A percentile compares a stretch with the other conserved stretches of the same genome.
Conservation (phyloP, 176 grass and related monocot genomes). For the Oryza meridionalis region DNA sequence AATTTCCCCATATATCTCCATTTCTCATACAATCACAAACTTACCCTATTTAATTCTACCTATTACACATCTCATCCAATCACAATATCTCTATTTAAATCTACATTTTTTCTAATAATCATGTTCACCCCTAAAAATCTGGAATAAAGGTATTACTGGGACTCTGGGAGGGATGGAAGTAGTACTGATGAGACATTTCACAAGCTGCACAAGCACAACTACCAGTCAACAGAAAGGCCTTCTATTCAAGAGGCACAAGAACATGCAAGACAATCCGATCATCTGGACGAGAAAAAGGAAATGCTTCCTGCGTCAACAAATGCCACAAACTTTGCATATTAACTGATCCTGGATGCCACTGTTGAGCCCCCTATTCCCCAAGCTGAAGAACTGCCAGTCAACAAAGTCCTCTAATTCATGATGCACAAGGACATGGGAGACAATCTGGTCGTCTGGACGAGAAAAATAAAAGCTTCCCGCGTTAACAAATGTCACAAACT, state of each 20-base stretch:
- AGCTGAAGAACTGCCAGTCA: background rate
- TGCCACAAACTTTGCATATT: slow-evolving; percentile 20
- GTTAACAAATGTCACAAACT: slow-evolving; percentile 17
- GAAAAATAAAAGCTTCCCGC: background rate
- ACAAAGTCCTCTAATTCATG: background rate
- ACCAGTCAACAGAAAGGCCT: background rate
- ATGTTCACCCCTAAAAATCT: too few species aligned
- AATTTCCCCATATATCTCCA: too few species aligned
- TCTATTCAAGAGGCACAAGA: background rate
- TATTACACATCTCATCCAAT: too few species aligned
- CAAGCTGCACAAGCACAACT: background rate
- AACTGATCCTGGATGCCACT: background rate
- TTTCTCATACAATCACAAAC: too few species aligned
- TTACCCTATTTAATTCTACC: too few species aligned
- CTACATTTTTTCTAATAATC: too few species aligned
- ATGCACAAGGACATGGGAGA: background rate
- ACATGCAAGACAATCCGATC: background rate
- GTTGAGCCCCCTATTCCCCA: background rate
- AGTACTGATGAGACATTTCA: background rate
- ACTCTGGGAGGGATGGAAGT: too few species aligned
- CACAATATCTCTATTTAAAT: too few species aligned
- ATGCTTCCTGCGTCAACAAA: background rate
- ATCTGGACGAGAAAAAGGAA: background rate
- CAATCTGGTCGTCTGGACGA: background rate
- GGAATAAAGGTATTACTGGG: too few species aligned